Percentiles rank a stretch among this genome's conserved stretches.
Evolutionary conservation across 2,329 filamentous ascomycete genomes (phyloP).

Genomic region (Gyromitra esculenta): DNA sequence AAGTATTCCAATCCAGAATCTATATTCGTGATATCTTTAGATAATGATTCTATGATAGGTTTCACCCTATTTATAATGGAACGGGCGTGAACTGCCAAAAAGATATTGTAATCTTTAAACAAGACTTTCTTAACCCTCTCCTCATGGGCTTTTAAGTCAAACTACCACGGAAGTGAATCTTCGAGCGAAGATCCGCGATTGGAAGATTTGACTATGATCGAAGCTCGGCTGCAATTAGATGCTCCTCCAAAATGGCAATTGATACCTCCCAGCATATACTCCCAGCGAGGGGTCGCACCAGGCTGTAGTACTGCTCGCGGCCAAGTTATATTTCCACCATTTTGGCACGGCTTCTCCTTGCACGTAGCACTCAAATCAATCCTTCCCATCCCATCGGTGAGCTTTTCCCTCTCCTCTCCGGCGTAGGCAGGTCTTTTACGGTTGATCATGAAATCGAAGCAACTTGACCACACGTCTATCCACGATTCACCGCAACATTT

Average conservation of each 20-base stretch:
- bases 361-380: background rate
- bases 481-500: constrained; percentile 28
- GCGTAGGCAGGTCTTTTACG: background rate
- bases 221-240: no score
- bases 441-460: constrained; percentile 49
- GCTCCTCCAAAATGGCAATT: background rate
- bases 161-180: no score
- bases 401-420: background rate
- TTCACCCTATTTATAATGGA: no score
- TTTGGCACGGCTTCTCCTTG: constrained; percentile 6
- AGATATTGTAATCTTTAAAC: no score
- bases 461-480: constrained; percentile 40
- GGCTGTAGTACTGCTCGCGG: constrained; percentile 23
- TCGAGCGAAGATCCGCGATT: no score
- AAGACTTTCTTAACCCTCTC: no score
- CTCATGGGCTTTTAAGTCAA: no score
- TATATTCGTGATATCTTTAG: no score
- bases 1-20: no score
- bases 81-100: no score
- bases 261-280: constrained; percentile 16
- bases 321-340: constrained; percentile 17
- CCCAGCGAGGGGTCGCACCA: constrained; percentile 40
- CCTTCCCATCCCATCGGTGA: background rate
- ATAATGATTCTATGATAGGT: no score
- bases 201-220: no score